A percentile compares a stretch with the other conserved stretches of the same genome.
Evolutionary conservation across 2,329 filamentous ascomycete genomes (phyloP).

Genomic region (Alternaria ventricosa): DNA sequence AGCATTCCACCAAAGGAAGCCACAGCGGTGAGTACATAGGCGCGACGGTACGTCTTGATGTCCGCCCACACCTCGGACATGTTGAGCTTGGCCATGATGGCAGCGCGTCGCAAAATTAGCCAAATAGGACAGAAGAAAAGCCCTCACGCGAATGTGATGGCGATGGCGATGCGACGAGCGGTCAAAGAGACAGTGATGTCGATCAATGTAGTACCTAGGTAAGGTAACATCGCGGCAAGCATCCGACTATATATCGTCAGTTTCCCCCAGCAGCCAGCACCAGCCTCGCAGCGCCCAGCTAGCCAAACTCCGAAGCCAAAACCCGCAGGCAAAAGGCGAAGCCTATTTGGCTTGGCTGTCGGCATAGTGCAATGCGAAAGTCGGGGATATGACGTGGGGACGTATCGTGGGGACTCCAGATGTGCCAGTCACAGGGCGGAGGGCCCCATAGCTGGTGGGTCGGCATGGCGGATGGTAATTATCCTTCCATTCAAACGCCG

Average conservation of each 20-base stretch:
- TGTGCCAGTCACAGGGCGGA: not conserved
- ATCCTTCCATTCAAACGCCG: conserved; percentile 34
- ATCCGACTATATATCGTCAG: conserved; percentile 6
- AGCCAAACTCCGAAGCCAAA: conserved; percentile 6
- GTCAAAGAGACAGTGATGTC: not conserved
- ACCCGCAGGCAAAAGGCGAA: conserved; percentile 3
- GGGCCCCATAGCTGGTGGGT: conserved; percentile 17
- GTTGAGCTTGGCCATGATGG: conserved; percentile 42
- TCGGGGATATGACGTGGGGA: conserved; percentile 19
- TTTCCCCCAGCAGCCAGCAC: not conserved
- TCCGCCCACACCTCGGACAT: conserved; percentile 47
- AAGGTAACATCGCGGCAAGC: not conserved
- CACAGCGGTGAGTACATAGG: conserved; percentile 52
- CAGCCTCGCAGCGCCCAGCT: not conserved
- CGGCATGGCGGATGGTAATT: conserved; percentile 15
- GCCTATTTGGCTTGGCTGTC: not conserved
- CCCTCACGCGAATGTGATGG: not conserved
- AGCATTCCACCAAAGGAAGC: conserved; percentile 51
- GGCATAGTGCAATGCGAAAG: conserved; percentile 8
- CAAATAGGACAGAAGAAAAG: not conserved
- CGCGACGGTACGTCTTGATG: conserved; percentile 49
- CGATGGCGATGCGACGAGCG: not conserved
- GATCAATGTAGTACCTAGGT: not conserved
- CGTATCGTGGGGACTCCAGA: conserved; percentile 22
- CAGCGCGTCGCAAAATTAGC: not conserved